Base-by-base conservation (phyloP, 345 rosid genomes). In the Hibiscus trionum region DNA sequence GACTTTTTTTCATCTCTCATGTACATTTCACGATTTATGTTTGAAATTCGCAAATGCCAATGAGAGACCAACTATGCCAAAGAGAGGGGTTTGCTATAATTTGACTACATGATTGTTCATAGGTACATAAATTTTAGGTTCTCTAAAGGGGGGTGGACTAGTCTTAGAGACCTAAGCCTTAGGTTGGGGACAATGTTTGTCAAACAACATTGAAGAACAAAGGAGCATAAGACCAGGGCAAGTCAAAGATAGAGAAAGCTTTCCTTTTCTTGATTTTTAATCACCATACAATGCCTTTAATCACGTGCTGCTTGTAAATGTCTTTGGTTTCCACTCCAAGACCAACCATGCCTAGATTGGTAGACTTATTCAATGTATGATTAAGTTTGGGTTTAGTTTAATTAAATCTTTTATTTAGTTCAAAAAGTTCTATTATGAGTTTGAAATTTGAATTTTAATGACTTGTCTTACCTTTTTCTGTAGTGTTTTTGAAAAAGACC, bases 161-260 rank as follows among this genome's bases (percentile, higher is more conserved):
- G 19, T 59, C 14, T 4, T 42, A 50, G 16, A 35, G 47, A 21
- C 16, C 68, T 35, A 47, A 71, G 75, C 56, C 60, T 42, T 59
- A 52, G 76, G 2, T 39, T 37, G 56, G 50, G 57, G 62, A 24
- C 16, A 50, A 24, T 15, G 72, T 55, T 71, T 49, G 65, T 75
- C 65, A 71, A 65, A 44, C 47, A 44, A 63, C 29, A 33, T 29
- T 33, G 1, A 72, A 57, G 2, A 69, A 47, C n/a, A 68, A n/a
- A 7, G 4, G 16, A 4, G 44, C 9, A 5, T 4, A 35, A 16
- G 44, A 10, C 53, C 61, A 56, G 14, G 61, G 11, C 24, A 17
- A 17, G 58, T 53, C 58, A 53, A 53, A 53, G 58, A 7, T 7
- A 14, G 53, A 56, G 61, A 56, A 21, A 9, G 29, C 29, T 56